Evolutionary conservation across 2,329 filamentous ascomycete species (phyloP).

Genomic region (Westerdykella ornata): DNA sequence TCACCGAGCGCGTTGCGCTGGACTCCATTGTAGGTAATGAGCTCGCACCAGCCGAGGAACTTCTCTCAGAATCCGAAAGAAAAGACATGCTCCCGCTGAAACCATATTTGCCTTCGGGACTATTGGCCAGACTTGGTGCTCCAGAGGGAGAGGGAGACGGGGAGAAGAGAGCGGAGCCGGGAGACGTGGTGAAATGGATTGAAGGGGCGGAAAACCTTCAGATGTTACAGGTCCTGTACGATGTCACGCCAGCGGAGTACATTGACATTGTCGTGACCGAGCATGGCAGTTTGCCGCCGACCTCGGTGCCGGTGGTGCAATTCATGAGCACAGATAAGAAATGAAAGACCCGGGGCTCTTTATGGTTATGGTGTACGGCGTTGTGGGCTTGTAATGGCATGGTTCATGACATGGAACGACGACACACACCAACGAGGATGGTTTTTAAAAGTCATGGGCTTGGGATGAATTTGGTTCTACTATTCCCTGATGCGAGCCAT

Average conservation of each 20-base stretch:
- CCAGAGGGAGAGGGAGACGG: slow-evolving; percentile 18
- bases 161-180: slow-evolving; percentile 15
- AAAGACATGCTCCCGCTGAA: slow-evolving; percentile 27
- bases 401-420: too few relatives aligned
- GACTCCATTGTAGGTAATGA: slow-evolving; percentile 95
- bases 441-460: too few relatives aligned
- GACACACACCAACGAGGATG: too few relatives aligned
- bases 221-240: slow-evolving; percentile 73
- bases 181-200: slow-evolving; percentile 35
- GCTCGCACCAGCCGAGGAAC: slow-evolving; percentile 68
- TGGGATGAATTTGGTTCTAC: too few relatives aligned
- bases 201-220: slow-evolving; percentile 44
- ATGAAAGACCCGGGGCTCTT: not conserved
- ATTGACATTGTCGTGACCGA: slow-evolving; percentile 88
- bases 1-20: slow-evolving; percentile 79
- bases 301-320: slow-evolving; percentile 72
- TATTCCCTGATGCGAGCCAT: too few relatives aligned
- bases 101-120: slow-evolving; percentile 14
- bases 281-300: slow-evolving; percentile 77
- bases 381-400: too few relatives aligned
- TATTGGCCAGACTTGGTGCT: slow-evolving; percentile 8
- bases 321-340: slow-evolving; percentile 41
- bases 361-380: too few relatives aligned
- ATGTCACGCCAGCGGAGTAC: slow-evolving; percentile 81
- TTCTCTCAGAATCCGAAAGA: slow-evolving; percentile 40